Conservation (phyloP, 2,329 filamentous ascomycete genomes). For the Cladophialophora exuberans region DNA sequence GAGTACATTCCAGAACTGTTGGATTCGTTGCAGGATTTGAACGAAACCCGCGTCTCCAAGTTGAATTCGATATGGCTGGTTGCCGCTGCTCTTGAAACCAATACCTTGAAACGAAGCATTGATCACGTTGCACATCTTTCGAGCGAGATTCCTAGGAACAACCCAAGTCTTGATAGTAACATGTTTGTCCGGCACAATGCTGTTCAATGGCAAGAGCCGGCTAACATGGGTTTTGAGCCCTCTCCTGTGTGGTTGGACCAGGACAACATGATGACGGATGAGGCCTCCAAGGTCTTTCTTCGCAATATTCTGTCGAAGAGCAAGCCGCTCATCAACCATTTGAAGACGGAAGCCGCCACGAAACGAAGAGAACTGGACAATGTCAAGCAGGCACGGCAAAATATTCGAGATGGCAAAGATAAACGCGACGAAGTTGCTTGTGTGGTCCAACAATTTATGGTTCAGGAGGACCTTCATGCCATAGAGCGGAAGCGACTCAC, state of each 20-base stretch:
- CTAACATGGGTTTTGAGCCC: constrained; percentile 85
- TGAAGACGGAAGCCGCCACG: constrained; percentile 81
- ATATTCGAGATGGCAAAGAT: constrained; percentile 79
- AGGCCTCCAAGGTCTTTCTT: constrained; percentile 83
- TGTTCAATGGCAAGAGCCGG: constrained; percentile 77
- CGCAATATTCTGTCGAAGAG: constrained; percentile 91
- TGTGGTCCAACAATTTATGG: constrained; percentile 77
- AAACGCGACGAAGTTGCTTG: constrained; percentile 87
- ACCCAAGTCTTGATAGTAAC: constrained; percentile 87
- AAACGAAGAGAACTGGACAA: constrained; percentile 84
- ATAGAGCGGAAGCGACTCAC: constrained; percentile 81
- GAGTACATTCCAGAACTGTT: constrained; percentile 94
- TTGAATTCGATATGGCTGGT: constrained; percentile 84
- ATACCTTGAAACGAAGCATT: constrained; percentile 74
- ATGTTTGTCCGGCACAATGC: constrained; percentile 98
- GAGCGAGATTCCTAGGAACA: constrained; percentile 83
- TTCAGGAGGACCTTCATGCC: constrained; percentile 84
- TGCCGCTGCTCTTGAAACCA: constrained; percentile 77
- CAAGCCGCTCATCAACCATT: constrained; percentile 77
- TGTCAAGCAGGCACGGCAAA: constrained; percentile 72
- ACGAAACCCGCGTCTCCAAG: constrained; percentile 82
- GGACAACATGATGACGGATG: constrained; percentile 81
- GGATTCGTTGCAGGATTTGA: constrained; percentile 87
- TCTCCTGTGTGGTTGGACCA: constrained; percentile 98
- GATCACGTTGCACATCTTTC: constrained; percentile 72